These are phyloP conservation scores for Agrocybe pediades DNA, from an alignment of 768 basidiomycete genomes.

Conservation along the genomic window DNA sequence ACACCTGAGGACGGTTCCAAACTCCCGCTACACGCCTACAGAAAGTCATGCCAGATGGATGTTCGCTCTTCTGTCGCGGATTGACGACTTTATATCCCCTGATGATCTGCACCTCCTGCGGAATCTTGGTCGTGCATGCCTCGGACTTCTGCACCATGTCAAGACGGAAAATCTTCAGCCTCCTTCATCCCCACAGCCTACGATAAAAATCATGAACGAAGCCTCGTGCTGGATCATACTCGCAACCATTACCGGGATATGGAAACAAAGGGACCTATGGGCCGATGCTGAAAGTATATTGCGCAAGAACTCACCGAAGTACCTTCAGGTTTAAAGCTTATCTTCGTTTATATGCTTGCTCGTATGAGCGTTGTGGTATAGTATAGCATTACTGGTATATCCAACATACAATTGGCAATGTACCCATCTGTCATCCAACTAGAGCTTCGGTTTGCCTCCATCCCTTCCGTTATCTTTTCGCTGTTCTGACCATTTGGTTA, in stretches of 20 bases:
- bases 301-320: not conserved
- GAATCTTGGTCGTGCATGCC: conserved; percentile 71
- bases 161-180: conserved; percentile 19
- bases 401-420: too few species aligned
- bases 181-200: conserved; percentile 6
- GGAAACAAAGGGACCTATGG: conserved; percentile 86
- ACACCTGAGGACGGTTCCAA: conserved; percentile 46
- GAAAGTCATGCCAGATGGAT: conserved; percentile 76
- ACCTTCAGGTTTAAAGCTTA: not conserved
- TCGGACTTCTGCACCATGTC: conserved; percentile 48
- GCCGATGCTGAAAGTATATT: conserved; percentile 66
- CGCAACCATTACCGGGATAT: conserved; percentile 60
- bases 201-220: conserved; percentile 28
- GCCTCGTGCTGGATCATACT: conserved; percentile 78
- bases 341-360: not conserved
- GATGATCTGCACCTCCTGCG: conserved; percentile 81
- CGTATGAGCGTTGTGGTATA: not conserved
- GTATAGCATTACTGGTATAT: not conserved
- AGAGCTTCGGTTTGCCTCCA: too few species aligned
- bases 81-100: conserved; percentile 69
- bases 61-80: conserved; percentile 67
- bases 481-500: too few species aligned
- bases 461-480: too few species aligned
- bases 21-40: conserved; percentile 42
- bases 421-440: too few species aligned